Evolutionary conservation across 148 eudicot genomes (phyloP).

Genomic region (Rhododendron mucronatum): DNA sequence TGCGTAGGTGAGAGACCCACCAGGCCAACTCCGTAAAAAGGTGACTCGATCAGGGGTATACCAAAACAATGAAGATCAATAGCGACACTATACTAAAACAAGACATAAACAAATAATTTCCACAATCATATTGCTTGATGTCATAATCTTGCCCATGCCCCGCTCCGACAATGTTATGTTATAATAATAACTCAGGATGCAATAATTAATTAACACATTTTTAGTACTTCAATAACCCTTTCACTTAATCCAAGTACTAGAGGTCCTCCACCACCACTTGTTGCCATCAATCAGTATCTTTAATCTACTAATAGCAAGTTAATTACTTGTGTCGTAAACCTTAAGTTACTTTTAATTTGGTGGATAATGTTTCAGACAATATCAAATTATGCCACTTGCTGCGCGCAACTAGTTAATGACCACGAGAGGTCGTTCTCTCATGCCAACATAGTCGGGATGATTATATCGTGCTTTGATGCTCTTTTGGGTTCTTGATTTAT

Average conservation of each 20-base stretch:
- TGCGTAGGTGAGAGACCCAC: neutral
- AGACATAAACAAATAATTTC: neutral
- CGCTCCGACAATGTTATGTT: neutral
- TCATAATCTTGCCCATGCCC: neutral
- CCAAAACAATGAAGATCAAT: neutral
- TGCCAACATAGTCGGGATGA: neutral
- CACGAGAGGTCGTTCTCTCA: neutral
- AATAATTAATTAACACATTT: neutral
- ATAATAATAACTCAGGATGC: neutral
- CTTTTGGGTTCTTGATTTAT: neutral
- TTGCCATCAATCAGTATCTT: neutral
- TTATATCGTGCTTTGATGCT: neutral
- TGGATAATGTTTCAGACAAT: neutral
- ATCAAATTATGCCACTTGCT: neutral
- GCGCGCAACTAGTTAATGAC: neutral
- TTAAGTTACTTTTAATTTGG: neutral
- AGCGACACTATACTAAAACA: neutral
- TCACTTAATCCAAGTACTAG: neutral
- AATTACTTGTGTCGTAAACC: neutral
- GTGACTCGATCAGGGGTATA: neutral
- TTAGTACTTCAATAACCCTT: neutral
- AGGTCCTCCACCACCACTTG: neutral
- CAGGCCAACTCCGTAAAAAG: neutral
- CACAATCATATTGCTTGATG: neutral
- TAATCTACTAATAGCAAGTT: neutral